phyloP scores from a whole-genome alignment of 2,329 filamentous ascomycete species.

The Colletotrichum camelliae region DNA sequence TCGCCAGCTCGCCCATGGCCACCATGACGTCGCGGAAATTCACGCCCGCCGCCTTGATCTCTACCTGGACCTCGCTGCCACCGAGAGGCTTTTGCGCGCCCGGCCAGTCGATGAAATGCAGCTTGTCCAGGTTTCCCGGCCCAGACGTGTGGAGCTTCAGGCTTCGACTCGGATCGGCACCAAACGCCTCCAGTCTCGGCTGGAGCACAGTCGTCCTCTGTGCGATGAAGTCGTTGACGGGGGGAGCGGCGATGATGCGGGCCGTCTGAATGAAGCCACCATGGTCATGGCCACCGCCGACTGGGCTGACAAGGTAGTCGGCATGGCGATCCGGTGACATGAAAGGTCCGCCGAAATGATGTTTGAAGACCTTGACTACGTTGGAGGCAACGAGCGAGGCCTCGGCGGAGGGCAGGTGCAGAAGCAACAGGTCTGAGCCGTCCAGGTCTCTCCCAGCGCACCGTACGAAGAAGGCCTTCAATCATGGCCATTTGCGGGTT shows the following conservation, averaged over 20 bases:
- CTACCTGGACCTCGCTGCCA: slow-evolving; percentile 33
- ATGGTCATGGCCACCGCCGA: not conserved
- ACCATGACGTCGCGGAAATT: slow-evolving; percentile 42
- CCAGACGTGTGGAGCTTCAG: slow-evolving; percentile 23
- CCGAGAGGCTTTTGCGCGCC: slow-evolving; percentile 16
- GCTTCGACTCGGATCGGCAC: slow-evolving; percentile 14
- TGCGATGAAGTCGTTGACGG: not conserved
- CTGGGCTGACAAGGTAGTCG: not conserved
- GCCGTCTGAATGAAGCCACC: not conserved
- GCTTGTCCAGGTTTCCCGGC: slow-evolving; percentile 28
- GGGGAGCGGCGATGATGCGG: not conserved
- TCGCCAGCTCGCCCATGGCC: slow-evolving; percentile 28
- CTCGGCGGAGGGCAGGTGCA: not conserved
- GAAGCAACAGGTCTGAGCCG: not conserved
- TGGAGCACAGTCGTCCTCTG: not conserved
- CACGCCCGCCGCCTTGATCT: slow-evolving; percentile 33
- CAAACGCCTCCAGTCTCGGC: not conserved
- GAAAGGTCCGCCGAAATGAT: not conserved
- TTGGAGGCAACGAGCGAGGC: not conserved
- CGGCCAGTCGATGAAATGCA: slow-evolving; percentile 31
- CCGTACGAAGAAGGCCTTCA: not conserved
- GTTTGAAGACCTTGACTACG: not conserved
- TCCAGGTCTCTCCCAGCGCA: slow-evolving; percentile 1
- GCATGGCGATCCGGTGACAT: not conserved
- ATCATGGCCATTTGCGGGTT: not conserved